phyloP scores from a whole-genome alignment of 164 flowering plant genomes.

The Protea cynaroides region DNA sequence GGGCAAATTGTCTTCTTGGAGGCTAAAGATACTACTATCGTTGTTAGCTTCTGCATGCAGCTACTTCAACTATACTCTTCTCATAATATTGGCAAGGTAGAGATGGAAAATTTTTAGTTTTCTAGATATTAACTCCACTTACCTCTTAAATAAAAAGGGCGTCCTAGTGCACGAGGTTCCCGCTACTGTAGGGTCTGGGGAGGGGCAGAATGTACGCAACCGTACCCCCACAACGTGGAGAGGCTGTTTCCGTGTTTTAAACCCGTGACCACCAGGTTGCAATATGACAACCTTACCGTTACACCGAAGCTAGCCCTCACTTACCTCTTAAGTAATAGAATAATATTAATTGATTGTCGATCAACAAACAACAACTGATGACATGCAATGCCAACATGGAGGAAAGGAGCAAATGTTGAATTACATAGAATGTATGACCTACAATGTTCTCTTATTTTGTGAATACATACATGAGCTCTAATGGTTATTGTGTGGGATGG shows the following conservation, averaged over 20 bases:
- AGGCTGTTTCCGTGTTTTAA: no score
- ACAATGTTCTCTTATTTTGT: not conserved
- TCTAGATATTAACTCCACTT: not conserved
- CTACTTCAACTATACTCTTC: slow-evolving; percentile 88
- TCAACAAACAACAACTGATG: not conserved
- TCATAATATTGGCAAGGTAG: slow-evolving; percentile 94
- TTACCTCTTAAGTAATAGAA: not conserved
- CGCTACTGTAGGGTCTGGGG: no score
- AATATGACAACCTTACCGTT: no score
- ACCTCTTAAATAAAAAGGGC: no score
- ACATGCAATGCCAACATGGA: not conserved
- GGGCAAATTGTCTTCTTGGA: slow-evolving; percentile 87
- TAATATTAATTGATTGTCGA: no score
- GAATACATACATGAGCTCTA: not conserved
- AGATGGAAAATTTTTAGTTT: not conserved
- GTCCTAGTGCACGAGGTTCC: no score
- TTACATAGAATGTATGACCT: no score
- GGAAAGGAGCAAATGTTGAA: not conserved
- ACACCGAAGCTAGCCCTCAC: no score
- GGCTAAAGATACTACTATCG: slow-evolving; percentile 62
- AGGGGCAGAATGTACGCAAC: no score
- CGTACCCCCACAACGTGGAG: no score
- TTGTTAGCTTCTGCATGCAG: slow-evolving; percentile 76
- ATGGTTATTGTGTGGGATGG: no score
- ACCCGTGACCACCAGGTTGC: no score